Conservation (phyloP, 164 flowering plant species). For the Piper betle region DNA sequence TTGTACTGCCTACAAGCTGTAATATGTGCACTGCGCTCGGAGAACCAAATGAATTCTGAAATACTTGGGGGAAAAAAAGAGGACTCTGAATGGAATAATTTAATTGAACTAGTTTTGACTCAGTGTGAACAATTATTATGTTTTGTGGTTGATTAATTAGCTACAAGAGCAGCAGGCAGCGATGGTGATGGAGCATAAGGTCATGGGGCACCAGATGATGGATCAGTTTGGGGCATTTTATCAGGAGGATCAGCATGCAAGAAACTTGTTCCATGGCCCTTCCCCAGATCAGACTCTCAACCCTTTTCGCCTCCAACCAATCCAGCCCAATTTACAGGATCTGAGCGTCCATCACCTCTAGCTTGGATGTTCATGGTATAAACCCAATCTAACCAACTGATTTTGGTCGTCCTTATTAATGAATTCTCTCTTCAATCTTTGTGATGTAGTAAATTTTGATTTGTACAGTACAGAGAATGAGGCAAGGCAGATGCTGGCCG, state of each 20-base stretch:
- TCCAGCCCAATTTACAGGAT: conserved; percentile 42
- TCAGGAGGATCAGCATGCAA: conserved; percentile 22
- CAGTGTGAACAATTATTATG: too few species aligned
- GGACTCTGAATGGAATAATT: background rate
- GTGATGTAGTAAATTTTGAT: too few species aligned
- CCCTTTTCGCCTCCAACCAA: conserved; percentile 32
- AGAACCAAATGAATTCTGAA: too few species aligned
- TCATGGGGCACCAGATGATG: conserved; percentile 18
- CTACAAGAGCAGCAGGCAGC: conserved; percentile 18
- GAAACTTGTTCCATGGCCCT: conserved; percentile 31
- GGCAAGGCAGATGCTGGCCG: too few species aligned
- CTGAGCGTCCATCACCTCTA: conserved; percentile 14
- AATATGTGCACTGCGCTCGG: too few species aligned
- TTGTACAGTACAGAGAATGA: too few species aligned
- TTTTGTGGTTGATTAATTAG: conserved; percentile 2
- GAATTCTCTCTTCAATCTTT: too few species aligned
- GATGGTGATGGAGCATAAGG: conserved; percentile 15
- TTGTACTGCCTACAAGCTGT: too few species aligned
- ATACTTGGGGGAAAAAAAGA: too few species aligned
- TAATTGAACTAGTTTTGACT: too few species aligned
- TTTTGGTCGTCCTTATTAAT: too few species aligned
- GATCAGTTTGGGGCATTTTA: conserved; percentile 20
- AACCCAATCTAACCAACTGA: too few species aligned
- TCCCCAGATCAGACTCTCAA: conserved; percentile 11
- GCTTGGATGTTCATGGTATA: conserved; percentile 1